phyloP scores from a whole-genome alignment of 257 asterid genomes.

The Scutellaria minor region DNA sequence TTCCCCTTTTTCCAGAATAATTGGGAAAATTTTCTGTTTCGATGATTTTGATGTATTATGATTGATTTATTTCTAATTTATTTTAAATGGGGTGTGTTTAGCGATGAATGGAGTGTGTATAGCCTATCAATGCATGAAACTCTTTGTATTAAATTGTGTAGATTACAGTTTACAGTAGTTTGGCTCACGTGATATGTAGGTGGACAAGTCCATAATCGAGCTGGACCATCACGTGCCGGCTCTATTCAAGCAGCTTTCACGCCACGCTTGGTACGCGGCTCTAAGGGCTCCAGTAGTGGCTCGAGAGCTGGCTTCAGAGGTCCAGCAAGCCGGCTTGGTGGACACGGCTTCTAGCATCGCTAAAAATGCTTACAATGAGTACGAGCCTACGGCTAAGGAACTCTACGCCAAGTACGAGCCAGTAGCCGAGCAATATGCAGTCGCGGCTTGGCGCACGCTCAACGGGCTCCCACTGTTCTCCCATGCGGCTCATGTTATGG shows the following conservation, averaged over 20 bases:
- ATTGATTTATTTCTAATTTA: neutral
- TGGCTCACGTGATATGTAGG: conserved; percentile 47
- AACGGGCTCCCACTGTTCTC: conserved; percentile 68
- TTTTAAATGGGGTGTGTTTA: too few species aligned
- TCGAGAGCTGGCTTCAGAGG: conserved; percentile 59
- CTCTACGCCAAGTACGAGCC: conserved; percentile 64
- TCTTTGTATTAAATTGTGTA: neutral
- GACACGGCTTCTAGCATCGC: conserved; percentile 46
- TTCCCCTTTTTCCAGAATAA: too few species aligned
- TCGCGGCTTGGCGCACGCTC: conserved; percentile 66
- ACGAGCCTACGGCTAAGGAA: conserved; percentile 56
- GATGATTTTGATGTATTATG: neutral
- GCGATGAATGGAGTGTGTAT: too few species aligned
- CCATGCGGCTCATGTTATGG: conserved; percentile 65
- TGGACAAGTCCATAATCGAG: conserved; percentile 53
- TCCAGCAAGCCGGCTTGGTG: conserved; percentile 58
- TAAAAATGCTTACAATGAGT: conserved; percentile 43
- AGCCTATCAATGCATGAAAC: neutral
- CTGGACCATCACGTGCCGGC: conserved; percentile 60
- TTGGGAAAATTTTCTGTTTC: neutral
- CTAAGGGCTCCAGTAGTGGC: conserved; percentile 57
- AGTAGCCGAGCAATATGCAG: conserved; percentile 59
- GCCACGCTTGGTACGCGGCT: conserved; percentile 48
- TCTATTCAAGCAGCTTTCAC: conserved; percentile 45
- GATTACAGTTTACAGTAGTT: neutral